Conservation (phyloP, 768 basidiomycete genomes). For the Rhizopogon sp. region DNA sequence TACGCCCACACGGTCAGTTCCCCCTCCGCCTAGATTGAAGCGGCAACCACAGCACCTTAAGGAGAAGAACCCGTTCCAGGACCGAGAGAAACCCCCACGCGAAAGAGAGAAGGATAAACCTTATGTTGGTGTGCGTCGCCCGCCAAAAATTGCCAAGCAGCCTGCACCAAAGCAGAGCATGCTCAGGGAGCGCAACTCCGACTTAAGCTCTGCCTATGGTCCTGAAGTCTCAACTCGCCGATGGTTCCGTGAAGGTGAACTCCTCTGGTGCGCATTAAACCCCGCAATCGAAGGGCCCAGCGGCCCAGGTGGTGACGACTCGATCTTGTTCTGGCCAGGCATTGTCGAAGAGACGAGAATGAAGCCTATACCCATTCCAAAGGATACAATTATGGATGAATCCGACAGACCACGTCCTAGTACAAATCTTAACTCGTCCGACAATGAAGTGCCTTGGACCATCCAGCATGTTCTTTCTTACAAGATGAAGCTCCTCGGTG, state of each 20-base stretch:
- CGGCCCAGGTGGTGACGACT: constrained; percentile 26
- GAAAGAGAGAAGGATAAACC: constrained; percentile 25
- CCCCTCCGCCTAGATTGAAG: constrained; percentile 17
- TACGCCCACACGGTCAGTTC: constrained; percentile 8
- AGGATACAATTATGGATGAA: constrained; percentile 4
- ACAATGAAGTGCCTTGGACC: constrained; percentile 43
- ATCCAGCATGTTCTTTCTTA: constrained; percentile 60
- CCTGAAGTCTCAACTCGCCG: constrained; percentile 44
- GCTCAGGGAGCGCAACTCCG: constrained; percentile 57
- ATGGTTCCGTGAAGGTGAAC: constrained; percentile 64
- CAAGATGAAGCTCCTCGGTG: constrained; percentile 62
- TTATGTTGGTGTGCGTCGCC: constrained; percentile 36
- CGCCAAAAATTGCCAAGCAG: constrained; percentile 29
- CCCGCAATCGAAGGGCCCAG: constrained; percentile 41
- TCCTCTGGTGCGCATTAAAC: constrained; percentile 64
- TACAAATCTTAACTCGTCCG: constrained; percentile 2
- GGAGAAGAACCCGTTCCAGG: constrained; percentile 6
- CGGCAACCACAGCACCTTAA: constrained; percentile 4
- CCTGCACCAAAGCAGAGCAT: constrained; percentile 43
- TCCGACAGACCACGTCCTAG: constrained; percentile 5
- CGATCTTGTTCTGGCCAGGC: constrained; percentile 73
- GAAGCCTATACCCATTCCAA: constrained; percentile 37
- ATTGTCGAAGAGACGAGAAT: constrained; percentile 55
- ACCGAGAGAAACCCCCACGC: not conserved
- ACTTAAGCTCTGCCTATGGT: constrained; percentile 55